These are phyloP conservation scores for Solanum chilense DNA, from an alignment of 257 asterid genomes.

Conservation along the genomic window DNA sequence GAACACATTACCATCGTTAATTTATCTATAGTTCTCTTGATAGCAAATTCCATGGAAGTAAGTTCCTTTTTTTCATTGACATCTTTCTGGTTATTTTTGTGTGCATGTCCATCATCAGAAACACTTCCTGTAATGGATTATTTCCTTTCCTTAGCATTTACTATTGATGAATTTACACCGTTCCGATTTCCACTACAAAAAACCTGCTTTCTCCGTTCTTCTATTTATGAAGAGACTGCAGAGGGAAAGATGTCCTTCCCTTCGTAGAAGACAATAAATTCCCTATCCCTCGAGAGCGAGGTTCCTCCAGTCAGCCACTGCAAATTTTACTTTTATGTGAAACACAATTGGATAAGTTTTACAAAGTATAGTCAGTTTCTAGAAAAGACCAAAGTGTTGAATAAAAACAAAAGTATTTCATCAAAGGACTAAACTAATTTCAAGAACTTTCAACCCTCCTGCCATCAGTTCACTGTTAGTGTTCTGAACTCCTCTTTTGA, in stretches of 20 bases:
- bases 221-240: slow-evolving; percentile 79
- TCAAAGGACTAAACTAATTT: not conserved
- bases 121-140: slow-evolving; percentile 9
- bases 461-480: slow-evolving; percentile 82
- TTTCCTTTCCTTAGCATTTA: slow-evolving; percentile 8
- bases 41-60: slow-evolving; percentile 26
- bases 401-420: not conserved
- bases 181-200: slow-evolving; percentile 11
- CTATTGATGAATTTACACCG: slow-evolving; percentile 3
- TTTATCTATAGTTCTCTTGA: slow-evolving; percentile 43
- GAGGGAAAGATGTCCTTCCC: slow-evolving; percentile 94
- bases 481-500: slow-evolving; percentile 93
- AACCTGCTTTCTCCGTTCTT: slow-evolving; percentile 49
- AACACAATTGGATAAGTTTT: not conserved
- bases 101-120: slow-evolving; percentile 10
- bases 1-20: slow-evolving; percentile 51
- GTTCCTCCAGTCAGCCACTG: slow-evolving; percentile 88
- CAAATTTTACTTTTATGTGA: slow-evolving; percentile 32
- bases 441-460: slow-evolving; percentile 83
- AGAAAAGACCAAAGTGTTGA: not conserved
- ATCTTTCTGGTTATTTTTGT: not conserved
- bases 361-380: not conserved
- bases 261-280: slow-evolving; percentile 75
- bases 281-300: slow-evolving; percentile 86
- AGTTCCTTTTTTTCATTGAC: slow-evolving; percentile 23